A percentile compares a stretch with the other conserved stretches of the same genome.
These are phyloP conservation scores for Dioscorea cayenensis DNA, from an alignment of 116 monocot species.

Conservation along the genomic window DNA sequence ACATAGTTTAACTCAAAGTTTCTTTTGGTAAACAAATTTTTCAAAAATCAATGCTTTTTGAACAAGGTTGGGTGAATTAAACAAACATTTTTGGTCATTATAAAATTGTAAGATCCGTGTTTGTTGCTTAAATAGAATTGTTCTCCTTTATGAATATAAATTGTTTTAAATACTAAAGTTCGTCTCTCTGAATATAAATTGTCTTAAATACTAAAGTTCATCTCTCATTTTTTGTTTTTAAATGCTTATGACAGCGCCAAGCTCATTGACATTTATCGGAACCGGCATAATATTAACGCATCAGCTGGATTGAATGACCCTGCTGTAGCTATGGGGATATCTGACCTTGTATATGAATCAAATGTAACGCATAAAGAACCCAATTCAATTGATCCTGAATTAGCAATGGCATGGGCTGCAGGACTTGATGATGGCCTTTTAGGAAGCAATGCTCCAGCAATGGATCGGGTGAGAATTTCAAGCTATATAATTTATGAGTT, in stretches of 20 bases:
- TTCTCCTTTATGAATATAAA: not conserved
- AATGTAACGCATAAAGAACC: conserved; percentile 52
- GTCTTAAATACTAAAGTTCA: not conserved
- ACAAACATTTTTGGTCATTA: not conserved
- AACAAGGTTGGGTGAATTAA: not conserved
- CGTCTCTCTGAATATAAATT: not conserved
- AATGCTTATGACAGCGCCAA: conserved; percentile 58
- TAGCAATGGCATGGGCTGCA: conserved; percentile 98
- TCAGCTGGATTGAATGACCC: conserved; percentile 84
- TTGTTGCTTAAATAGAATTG: not conserved
- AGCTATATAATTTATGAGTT: not conserved
- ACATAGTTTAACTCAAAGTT: not conserved
- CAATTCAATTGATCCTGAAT: conserved; percentile 70
- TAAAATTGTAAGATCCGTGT: not conserved
- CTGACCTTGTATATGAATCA: conserved; percentile 88
- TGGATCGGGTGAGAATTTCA: conserved; percentile 61
- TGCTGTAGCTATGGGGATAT: conserved; percentile 97
- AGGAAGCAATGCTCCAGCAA: conserved; percentile 79
- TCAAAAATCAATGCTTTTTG: not conserved
- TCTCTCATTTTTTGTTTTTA: not conserved
- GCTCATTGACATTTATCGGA: conserved; percentile 92
- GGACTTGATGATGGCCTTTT: conserved; percentile 73
- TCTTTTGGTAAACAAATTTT: not conserved
- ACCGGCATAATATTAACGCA: conserved; percentile 91
- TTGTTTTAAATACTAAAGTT: not conserved